phyloP scores from a whole-genome alignment of 2,329 filamentous ascomycete species.

The Clonostachys rhizophaga region DNA sequence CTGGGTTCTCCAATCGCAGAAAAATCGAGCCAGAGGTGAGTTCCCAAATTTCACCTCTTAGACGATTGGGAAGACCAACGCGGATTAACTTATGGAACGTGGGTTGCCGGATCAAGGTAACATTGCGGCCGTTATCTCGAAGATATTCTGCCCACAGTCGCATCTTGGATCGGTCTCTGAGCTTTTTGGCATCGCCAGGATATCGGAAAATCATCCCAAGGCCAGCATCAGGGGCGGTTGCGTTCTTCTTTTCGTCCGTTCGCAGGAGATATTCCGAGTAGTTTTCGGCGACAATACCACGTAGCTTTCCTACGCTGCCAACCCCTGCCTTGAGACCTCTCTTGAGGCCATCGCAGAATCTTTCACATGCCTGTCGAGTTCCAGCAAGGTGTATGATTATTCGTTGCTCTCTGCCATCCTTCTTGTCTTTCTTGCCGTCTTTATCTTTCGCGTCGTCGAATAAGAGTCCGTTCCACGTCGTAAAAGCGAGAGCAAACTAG shows the following conservation, averaged over 20 bases:
- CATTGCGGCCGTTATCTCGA: slow-evolving; percentile 89
- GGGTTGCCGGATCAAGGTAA: slow-evolving; percentile 87
- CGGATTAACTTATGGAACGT: slow-evolving; percentile 97
- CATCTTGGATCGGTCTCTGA: slow-evolving; percentile 96
- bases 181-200: slow-evolving; percentile 88
- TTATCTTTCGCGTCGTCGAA: slow-evolving; percentile 51
- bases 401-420: slow-evolving; percentile 62
- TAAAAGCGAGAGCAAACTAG: slow-evolving; percentile 86
- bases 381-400: slow-evolving; percentile 90
- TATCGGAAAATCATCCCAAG: slow-evolving; percentile 91
- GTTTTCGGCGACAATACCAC: slow-evolving; percentile 74
- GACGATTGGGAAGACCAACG: slow-evolving; percentile 87
- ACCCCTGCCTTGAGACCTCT: slow-evolving; percentile 82
- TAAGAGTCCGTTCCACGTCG: slow-evolving; percentile 81
- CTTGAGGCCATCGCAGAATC: slow-evolving; percentile 95
- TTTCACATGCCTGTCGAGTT: slow-evolving; percentile 82
- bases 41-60: slow-evolving; percentile 95
- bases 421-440: slow-evolving; percentile 31
- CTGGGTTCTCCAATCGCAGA: slow-evolving; percentile 79
- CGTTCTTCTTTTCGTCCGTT: slow-evolving; percentile 56
- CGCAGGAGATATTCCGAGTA: slow-evolving; percentile 84
- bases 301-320: slow-evolving; percentile 80
- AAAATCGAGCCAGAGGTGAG: slow-evolving; percentile 88
- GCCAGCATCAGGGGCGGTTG: slow-evolving; percentile 73
- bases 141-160: slow-evolving; percentile 95